Base-by-base conservation (phyloP, 2,329 filamentous ascomycete genomes). In the Botryotinia calthae region DNA sequence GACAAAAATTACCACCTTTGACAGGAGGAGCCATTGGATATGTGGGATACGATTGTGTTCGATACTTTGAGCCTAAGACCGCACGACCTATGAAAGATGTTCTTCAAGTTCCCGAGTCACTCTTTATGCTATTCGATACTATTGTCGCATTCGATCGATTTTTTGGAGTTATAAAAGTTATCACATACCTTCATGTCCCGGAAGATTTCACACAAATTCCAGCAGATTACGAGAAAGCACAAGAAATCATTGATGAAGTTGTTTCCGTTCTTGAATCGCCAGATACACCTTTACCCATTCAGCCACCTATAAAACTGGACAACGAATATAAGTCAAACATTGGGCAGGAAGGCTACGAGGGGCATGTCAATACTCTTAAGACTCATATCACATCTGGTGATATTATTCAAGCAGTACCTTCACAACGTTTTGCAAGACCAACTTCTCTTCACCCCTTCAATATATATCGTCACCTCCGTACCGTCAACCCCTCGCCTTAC, bases 31-130 rank as follows among this genome's bases (percentile, higher is more conserved):
- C 95, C 20, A 94, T 99, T 79, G 96, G 96, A 74, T 99, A 98
- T 82, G 94, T 98, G 9, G 95, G 95, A 70, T 99, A 99, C 81
- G 96, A 99, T 82, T 99, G 96, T 82, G 93, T 99, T 79, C 91
- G 91, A 80, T 98, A 98, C 84, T 99, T 99, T 78, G 96, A 99
- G 86, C 96, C 96, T 75, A 97, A 95, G 87, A 98, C 96, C n/a
- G 91, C 90, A 40, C 89, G 94, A 67, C 89, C 93, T 4, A 89
- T 98, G 86, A 91, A 96, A 82, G 96, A 99, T 82, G 88, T 97
- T 44, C 87, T 98, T 34, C 85, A 91, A 74, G 93, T 98, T 59
- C 96, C 96, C 0, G 96, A 99, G 86, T 95, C 93, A 73, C 86
- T 98, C 44, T 98, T 99, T 82, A 98, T 98, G 93, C 87, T 99